Percentiles rank a stretch among this genome's conserved stretches.
phyloP scores from a whole-genome alignment of 805 yeast genomes.

The Monosporozyma servazzii region DNA sequence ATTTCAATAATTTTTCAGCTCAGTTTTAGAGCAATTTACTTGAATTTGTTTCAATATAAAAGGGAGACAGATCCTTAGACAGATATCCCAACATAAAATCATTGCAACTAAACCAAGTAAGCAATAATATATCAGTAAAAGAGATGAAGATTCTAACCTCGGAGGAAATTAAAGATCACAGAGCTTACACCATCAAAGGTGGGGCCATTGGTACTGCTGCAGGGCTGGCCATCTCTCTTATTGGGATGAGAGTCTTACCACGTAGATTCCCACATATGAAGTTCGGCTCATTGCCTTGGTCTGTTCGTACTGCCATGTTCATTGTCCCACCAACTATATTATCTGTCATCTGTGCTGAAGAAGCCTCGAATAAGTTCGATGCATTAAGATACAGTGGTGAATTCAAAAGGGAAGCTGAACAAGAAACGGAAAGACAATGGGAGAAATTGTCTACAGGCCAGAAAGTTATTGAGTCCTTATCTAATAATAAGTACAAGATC shows the following conservation, averaged over 20 bases:
- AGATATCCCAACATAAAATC: too few species aligned
- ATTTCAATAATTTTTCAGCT: too few species aligned
- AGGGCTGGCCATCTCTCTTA: conserved; percentile 51
- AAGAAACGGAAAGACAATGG: conserved; percentile 47
- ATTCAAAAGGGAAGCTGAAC: conserved; percentile 24
- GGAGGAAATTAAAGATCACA: conserved; percentile 62
- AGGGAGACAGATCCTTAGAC: too few species aligned
- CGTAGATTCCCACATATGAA: conserved; percentile 37
- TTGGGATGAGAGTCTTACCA: conserved; percentile 44
- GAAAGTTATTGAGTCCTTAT: conserved; percentile 39
- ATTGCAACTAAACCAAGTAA: too few species aligned
- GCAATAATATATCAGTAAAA: not conserved
- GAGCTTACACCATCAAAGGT: conserved; percentile 47
- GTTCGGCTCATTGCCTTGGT: conserved; percentile 39
- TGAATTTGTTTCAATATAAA: too few species aligned
- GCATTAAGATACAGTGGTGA: conserved; percentile 44
- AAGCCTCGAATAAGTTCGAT: conserved; percentile 61
- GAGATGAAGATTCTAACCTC: conserved; percentile 58
- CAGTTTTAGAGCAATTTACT: too few species aligned
- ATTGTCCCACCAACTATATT: conserved; percentile 58
- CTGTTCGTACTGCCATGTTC: conserved; percentile 54
- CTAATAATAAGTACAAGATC: conserved; percentile 54
- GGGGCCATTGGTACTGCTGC: conserved; percentile 49
- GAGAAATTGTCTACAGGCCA: conserved; percentile 39
- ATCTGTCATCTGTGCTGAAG: conserved; percentile 60